phyloP scores from a whole-genome alignment of 2,329 filamentous ascomycete genomes.

The Nectriaceae sp. region DNA sequence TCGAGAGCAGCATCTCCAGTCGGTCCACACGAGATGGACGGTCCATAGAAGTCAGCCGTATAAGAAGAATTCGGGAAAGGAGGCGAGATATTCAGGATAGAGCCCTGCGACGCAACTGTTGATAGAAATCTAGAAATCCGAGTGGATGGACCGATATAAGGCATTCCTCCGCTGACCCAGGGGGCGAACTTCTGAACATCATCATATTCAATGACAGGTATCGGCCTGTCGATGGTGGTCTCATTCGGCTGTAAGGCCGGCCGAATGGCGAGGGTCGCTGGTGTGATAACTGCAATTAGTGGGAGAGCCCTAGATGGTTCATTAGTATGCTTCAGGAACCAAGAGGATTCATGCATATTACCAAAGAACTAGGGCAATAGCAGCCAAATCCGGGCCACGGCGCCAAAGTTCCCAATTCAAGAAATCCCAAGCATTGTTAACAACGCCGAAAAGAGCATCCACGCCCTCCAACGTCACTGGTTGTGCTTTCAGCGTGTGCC shows the following conservation, averaged over 20 bases:
- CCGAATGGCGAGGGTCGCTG: neutral
- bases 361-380: conserved; percentile 5
- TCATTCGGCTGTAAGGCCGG: neutral
- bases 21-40: neutral
- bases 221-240: fast-evolving
- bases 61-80: conserved; percentile 12
- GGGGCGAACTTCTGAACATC: neutral
- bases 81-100: neutral
- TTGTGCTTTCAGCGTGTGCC: neutral
- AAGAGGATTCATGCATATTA: neutral
- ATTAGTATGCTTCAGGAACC: neutral
- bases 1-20: neutral
- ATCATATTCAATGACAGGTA: neutral
- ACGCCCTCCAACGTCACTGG: conserved; percentile 3
- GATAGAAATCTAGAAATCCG: neutral
- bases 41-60: conserved; percentile 1
- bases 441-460: conserved; percentile 2
- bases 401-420: conserved; percentile 4
- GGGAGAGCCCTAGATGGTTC: conserved; percentile 4
- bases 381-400: neutral
- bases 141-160: neutral
- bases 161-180: neutral
- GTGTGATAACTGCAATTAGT: conserved; percentile 3
- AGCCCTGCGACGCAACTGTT: neutral
- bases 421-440: conserved; percentile 5